A percentile compares a stretch with the other conserved stretches of the same genome.
Evolutionary conservation across 2,329 filamentous ascomycete species (phyloP).

Genomic region (Whalleya microplaca): DNA sequence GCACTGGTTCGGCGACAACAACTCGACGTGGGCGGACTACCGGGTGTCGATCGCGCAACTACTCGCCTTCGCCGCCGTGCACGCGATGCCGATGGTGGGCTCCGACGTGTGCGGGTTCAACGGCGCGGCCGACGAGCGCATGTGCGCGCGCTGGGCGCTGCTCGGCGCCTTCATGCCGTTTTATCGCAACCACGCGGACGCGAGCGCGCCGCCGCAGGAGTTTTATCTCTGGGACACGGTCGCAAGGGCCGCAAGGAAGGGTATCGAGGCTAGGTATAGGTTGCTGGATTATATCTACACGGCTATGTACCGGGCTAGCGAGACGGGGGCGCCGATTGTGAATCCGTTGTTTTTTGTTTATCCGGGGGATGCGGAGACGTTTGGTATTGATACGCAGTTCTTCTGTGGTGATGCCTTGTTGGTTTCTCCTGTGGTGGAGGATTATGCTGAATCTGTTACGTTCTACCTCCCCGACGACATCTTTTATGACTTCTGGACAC

Average conservation of each 20-base stretch:
- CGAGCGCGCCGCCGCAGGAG: slow-evolving; percentile 53
- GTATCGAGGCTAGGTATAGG: slow-evolving; percentile 73
- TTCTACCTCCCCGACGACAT: slow-evolving; percentile 54
- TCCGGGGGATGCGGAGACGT: slow-evolving; percentile 52
- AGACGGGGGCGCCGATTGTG: slow-evolving; percentile 65
- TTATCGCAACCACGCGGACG: slow-evolving; percentile 69
- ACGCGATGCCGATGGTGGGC: slow-evolving; percentile 58
- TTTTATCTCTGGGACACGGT: slow-evolving; percentile 68
- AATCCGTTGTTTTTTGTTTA: slow-evolving; percentile 76
- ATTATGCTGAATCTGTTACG: slow-evolving; percentile 47
- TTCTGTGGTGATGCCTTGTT: slow-evolving; percentile 54
- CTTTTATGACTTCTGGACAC: slow-evolving; percentile 52
- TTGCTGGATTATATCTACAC: slow-evolving; percentile 86
- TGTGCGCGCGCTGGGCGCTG: slow-evolving; percentile 71
- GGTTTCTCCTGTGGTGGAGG: slow-evolving; percentile 52
- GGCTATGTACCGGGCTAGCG: slow-evolving; percentile 62
- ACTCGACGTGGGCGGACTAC: slow-evolving; percentile 53
- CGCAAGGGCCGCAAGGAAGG: slow-evolving; percentile 65
- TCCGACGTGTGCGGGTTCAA: slow-evolving; percentile 69
- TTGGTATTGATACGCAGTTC: slow-evolving; percentile 52
- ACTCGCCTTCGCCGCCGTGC: slow-evolving; percentile 53
- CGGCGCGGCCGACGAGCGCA: slow-evolving; percentile 58
- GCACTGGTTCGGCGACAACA: slow-evolving; percentile 49
- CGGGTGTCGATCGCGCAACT: slow-evolving; percentile 51
- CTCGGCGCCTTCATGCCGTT: slow-evolving; percentile 71